Conservation (phyloP, 768 basidiomycete species). For the Neoboletus subvelutipes region DNA sequence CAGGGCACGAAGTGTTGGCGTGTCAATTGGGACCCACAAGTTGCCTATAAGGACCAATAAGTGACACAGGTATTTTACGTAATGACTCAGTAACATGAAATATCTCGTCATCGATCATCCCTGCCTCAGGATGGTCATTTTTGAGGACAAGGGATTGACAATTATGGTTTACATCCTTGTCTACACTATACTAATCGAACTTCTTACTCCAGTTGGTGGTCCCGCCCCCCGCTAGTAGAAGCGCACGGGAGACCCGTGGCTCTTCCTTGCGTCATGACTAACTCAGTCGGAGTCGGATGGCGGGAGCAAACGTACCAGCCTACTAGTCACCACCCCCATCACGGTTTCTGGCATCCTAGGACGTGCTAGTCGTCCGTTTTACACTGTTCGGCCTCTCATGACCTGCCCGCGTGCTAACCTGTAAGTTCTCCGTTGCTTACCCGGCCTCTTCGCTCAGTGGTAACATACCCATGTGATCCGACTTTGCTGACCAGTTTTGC, state of each 20-base stretch:
- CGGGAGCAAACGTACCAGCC: neutral
- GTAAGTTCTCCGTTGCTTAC: neutral
- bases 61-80: neutral
- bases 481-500: neutral
- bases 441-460: neutral
- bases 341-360: neutral
- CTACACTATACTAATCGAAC: neutral
- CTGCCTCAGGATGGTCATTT: too few relatives aligned
- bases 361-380: neutral
- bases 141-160: too few relatives aligned
- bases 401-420: neutral
- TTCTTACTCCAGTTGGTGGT: neutral
- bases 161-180: neutral
- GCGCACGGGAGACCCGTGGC: too few relatives aligned
- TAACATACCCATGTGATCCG: neutral
- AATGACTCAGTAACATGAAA: neutral
- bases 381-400: neutral
- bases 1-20: neutral
- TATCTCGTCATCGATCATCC: too few relatives aligned
- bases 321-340: neutral
- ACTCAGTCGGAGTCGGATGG: too few relatives aligned
- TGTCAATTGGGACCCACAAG: slow-evolving; percentile 15
- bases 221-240: neutral
- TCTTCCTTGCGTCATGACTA: too few relatives aligned
- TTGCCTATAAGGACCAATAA: slow-evolving; percentile 15